Evolutionary conservation across 2,329 filamentous ascomycete genomes (phyloP).

Genomic region (Pseudopyricularia cyperi): DNA sequence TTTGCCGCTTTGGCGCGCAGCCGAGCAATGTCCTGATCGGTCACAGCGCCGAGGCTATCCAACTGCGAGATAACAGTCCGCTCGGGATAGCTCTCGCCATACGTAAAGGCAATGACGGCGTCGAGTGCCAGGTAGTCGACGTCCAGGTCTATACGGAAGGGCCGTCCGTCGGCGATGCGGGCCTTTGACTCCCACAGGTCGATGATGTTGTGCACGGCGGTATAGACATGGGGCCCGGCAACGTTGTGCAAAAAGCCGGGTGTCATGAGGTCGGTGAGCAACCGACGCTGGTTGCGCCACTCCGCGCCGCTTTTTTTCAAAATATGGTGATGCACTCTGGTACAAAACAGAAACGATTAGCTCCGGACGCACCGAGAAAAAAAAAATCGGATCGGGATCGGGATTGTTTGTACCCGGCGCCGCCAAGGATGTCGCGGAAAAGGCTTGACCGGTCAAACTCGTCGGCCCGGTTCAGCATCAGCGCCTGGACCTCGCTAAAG

Average conservation of each 20-base stretch:
- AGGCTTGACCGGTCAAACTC: slow-evolving; percentile 18
- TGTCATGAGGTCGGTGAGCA: slow-evolving; percentile 17
- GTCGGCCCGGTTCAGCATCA: slow-evolving; percentile 12
- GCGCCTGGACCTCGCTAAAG: slow-evolving; percentile 14
- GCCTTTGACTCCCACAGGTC: slow-evolving; percentile 15
- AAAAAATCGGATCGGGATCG: too few species aligned
- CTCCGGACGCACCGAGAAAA: too few species aligned
- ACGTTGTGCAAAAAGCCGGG: slow-evolving; percentile 15
- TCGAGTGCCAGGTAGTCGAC: slow-evolving; percentile 21
- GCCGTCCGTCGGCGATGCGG: slow-evolving; percentile 1
- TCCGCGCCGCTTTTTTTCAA: slow-evolving; percentile 12
- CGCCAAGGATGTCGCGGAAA: too few species aligned
- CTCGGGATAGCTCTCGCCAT: not conserved
- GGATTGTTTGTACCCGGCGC: too few species aligned
- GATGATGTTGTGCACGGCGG: slow-evolving; percentile 11
- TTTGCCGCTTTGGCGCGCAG: not conserved
- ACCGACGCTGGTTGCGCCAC: slow-evolving; percentile 13
- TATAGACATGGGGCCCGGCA: slow-evolving; percentile 14
- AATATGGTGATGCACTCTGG: too few species aligned
- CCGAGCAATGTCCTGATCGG: not conserved
- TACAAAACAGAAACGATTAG: too few species aligned
- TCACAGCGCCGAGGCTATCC: too few species aligned
- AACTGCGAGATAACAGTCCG: not conserved
- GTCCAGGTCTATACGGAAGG: slow-evolving; percentile 20
- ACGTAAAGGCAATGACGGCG: slow-evolving; percentile 12